Conservation (phyloP, 805 yeast species). For the Lipomyces starkeyi region DNA sequence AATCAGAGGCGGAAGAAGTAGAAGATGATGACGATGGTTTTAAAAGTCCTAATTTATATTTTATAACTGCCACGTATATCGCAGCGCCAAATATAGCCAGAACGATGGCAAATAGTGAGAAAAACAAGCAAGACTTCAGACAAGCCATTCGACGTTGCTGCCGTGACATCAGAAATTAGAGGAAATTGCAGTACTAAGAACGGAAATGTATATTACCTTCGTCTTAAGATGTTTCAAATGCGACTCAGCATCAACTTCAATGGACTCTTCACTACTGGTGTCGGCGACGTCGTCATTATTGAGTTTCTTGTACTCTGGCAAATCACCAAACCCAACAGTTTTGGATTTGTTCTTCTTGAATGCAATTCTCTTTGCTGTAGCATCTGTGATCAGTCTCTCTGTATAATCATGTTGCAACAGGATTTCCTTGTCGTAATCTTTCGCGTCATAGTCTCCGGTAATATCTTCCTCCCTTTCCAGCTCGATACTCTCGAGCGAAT, state of each 20-base stretch:
- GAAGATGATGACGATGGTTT: conserved; percentile 19
- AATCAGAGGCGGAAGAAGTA: background rate
- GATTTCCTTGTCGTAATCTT: conserved; percentile 19
- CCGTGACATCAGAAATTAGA: background rate
- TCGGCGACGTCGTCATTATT: conserved; percentile 11
- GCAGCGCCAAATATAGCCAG: conserved; percentile 30
- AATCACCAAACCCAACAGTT: background rate
- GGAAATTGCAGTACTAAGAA: background rate
- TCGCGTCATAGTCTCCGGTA: conserved; percentile 33
- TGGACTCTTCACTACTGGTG: conserved; percentile 22
- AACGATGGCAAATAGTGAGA: conserved; percentile 16
- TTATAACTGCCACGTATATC: conserved; percentile 25
- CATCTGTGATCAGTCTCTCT: conserved; percentile 30
- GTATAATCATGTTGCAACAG: conserved; percentile 23
- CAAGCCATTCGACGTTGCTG: conserved; percentile 29
- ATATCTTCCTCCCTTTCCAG: conserved; percentile 34
- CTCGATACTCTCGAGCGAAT: conserved; percentile 25
- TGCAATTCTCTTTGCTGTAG: conserved; percentile 20
- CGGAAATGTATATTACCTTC: conserved; percentile 16
- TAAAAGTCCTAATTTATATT: conserved; percentile 18
- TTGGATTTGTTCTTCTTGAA: conserved; percentile 21
- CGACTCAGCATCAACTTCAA: conserved; percentile 37
- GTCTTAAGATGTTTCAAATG: conserved; percentile 29
- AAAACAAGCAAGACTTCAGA: conserved; percentile 22
- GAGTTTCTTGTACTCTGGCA: conserved; percentile 20